Base-by-base conservation (phyloP, 192 early-diverging fungal genomes). In the Piromyces finnis region DNA sequence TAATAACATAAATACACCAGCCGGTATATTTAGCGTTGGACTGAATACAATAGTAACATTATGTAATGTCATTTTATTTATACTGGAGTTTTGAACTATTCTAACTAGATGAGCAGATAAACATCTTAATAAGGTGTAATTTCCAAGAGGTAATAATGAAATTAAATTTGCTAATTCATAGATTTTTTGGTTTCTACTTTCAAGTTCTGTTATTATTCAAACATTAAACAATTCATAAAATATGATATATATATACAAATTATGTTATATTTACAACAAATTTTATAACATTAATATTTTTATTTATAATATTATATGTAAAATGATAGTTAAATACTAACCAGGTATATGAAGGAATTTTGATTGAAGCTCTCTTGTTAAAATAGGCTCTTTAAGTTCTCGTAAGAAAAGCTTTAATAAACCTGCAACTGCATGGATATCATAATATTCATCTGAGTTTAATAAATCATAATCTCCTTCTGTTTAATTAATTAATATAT, bases 41-140 rank as follows among this genome's bases (percentile, higher is more conserved):
- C 95, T 92, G 82, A 98, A 98, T 11, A 99, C 96, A 80, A 98
- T 99, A 78, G 95, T 94, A 41, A 99, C 90, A 88, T 98, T 98
- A 29, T 94, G 91, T 78, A 96, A 88, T 12, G 93, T 97, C 97
- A 99, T 99, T 84, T 92, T 93, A 87, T 99, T 99, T 29, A 90
- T 86, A 35, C 92, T 91, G 16, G 91, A 87, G 78, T 91, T 88
- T 80, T 93, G 92, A 28, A 98, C 97, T 77, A 99, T 91, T 51
- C 93, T 86, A 79, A 97, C 92, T 79, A 99, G 89, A 81, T 99
- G 97, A 0, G 92, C 96, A 1, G 94, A 93, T 79, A 99, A 84
- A 5, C 92, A 92, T 36, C 93, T 90, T 29, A 99, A 85, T 30
- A 97, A 87, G 17, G 94, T 94, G 84, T 97, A 98, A 87, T 99